Percentiles rank a stretch among this genome's conserved stretches.
Conservation (phyloP, 306 rosid species). For the Begonia fuchsioides region DNA sequence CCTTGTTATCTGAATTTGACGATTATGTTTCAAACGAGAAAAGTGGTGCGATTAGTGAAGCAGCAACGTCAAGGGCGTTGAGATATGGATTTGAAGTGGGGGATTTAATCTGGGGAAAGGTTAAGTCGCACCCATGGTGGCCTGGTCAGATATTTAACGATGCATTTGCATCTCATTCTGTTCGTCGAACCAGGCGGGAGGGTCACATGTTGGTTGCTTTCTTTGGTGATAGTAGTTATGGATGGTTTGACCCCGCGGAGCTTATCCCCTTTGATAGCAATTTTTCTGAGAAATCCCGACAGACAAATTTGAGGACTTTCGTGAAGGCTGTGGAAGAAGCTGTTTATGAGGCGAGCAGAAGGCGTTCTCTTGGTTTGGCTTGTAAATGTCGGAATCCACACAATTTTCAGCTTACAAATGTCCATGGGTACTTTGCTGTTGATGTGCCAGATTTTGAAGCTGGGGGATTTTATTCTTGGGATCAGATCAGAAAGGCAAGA, state of each 20-base stretch:
- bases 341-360: slow-evolving; percentile 63
- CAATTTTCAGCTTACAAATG: slow-evolving; percentile 36
- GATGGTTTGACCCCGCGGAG: slow-evolving; percentile 92
- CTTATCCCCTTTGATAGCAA: slow-evolving; percentile 59
- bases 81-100: slow-evolving; percentile 67
- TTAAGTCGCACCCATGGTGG: slow-evolving; percentile 99
- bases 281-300: slow-evolving; percentile 68
- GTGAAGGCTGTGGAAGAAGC: slow-evolving; percentile 89
- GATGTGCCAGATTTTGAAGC: slow-evolving; percentile 82
- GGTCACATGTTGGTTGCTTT: slow-evolving; percentile 80
- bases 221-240: slow-evolving; percentile 94
- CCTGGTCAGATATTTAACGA: slow-evolving; percentile 84
- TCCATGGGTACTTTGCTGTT: slow-evolving; percentile 51
- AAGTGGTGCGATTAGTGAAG: slow-evolving; percentile 19
- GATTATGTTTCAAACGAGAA: slow-evolving; percentile 64
- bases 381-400: slow-evolving; percentile 61
- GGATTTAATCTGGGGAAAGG: slow-evolving; percentile 97
- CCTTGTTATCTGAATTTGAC: slow-evolving; percentile 58
- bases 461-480: slow-evolving; percentile 49
- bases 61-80: slow-evolving; percentile 40
- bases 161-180: slow-evolving; percentile 51
- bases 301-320: slow-evolving; percentile 43
- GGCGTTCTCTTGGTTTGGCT: slow-evolving; percentile 52
- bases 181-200: slow-evolving; percentile 61
- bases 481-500: slow-evolving; percentile 51